phyloP scores from a whole-genome alignment of 2,329 filamentous ascomycete genomes.

The Plenodomus biglobosus region DNA sequence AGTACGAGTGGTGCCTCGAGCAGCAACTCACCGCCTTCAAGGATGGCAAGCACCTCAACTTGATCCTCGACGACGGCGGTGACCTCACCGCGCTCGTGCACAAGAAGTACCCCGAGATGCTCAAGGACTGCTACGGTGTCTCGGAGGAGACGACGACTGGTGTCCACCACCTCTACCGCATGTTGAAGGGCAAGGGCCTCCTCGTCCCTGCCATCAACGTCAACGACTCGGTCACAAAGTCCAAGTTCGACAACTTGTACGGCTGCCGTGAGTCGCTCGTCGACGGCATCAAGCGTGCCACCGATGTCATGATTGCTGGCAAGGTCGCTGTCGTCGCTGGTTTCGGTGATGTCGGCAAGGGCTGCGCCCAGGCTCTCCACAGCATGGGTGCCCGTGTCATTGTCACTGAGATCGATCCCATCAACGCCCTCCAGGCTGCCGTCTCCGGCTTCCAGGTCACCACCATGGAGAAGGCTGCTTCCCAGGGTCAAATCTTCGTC shows the following conservation, averaged over 20 bases:
- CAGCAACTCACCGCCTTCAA: conserved; percentile 98
- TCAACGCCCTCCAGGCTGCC: conserved; percentile 98
- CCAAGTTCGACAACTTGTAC: conserved; percentile 99
- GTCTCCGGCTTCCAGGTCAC: conserved; percentile 96
- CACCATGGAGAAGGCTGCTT: conserved; percentile 95
- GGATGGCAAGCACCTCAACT: conserved; percentile 92
- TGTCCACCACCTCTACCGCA: conserved; percentile 98
- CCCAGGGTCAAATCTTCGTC: conserved; percentile 93
- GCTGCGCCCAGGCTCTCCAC: conserved; percentile 92
- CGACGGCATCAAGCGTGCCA: conserved; percentile 99
- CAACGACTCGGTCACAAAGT: conserved; percentile 99
- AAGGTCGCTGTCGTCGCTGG: conserved; percentile 98
- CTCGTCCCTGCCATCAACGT: conserved; percentile 96
- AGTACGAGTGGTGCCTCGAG: conserved; percentile 99
- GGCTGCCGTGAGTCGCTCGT: conserved; percentile 98
- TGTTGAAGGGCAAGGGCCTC: conserved; percentile 77
- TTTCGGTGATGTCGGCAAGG: conserved; percentile 99
- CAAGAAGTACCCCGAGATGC: conserved; percentile 97
- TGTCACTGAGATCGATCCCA: conserved; percentile 96
- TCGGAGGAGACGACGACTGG: conserved; percentile 99
- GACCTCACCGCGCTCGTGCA: conserved; percentile 95
- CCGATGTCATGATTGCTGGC: conserved; percentile 99
- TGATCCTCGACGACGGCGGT: conserved; percentile 98
- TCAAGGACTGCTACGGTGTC: conserved; percentile 97
- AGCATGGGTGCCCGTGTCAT: conserved; percentile 97